A percentile compares a stretch with the other conserved stretches of the same genome.
Evolutionary conservation across 2,329 filamentous ascomycete genomes (phyloP).

Genomic region (Diaporthe humulicola): DNA sequence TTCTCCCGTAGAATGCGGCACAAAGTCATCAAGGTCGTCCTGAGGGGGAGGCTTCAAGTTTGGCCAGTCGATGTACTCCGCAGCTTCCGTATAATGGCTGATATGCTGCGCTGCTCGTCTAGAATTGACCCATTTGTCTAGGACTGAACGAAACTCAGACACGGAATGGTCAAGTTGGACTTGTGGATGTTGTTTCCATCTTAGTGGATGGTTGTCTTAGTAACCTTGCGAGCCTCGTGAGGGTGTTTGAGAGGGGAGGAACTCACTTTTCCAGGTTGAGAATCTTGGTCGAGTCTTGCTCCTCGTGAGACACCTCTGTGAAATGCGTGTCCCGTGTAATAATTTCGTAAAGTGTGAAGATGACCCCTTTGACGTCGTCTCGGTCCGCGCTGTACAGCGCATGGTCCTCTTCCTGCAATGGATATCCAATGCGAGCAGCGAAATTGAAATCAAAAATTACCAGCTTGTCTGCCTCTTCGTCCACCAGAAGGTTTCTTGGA

Average conservation of each 20-base stretch:
- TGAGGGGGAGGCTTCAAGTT: background rate
- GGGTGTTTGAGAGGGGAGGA: background rate
- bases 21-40: background rate
- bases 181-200: slow-evolving; percentile 13
- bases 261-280: slow-evolving; percentile 29
- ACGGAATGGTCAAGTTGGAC: slow-evolving; percentile 23
- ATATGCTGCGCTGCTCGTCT: slow-evolving; percentile 46
- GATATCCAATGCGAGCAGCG: slow-evolving; percentile 43
- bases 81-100: slow-evolving; percentile 14
- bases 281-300: slow-evolving; percentile 37
- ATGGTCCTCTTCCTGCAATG: background rate
- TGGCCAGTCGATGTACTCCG: slow-evolving; percentile 34
- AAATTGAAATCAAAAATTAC: slow-evolving; percentile 54
- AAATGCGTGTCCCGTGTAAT: slow-evolving; percentile 48
- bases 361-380: slow-evolving; percentile 51
- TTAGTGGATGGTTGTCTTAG: background rate
- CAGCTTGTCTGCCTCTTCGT: slow-evolving; percentile 49
- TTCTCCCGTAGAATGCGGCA: background rate
- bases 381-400: slow-evolving; percentile 40
- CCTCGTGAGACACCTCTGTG: slow-evolving; percentile 44
- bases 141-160: background rate
- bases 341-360: slow-evolving; percentile 52
- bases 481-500: slow-evolving; percentile 52
- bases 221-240: background rate
- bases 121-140: slow-evolving; percentile 48